Percentiles rank a stretch among this genome's conserved stretches.
phyloP scores from a whole-genome alignment of 331 rosid species.

The Saraca asoca region DNA sequence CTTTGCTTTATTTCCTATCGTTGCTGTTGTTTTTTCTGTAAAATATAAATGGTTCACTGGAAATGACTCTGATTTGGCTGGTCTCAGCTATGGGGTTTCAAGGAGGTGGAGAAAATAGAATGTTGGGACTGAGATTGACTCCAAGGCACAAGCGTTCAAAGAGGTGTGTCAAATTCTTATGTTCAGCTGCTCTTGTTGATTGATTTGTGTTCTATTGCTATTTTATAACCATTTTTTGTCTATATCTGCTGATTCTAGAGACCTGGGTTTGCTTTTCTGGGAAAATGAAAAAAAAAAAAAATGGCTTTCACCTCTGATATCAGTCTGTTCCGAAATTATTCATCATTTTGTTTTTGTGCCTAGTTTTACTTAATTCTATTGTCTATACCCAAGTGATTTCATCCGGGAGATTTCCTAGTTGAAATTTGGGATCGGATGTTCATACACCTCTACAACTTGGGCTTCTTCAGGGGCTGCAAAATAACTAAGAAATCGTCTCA shows the following conservation, averaged over 20 bases:
- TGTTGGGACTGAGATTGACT: slow-evolving; percentile 58
- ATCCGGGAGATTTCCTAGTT: no score
- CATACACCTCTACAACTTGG: no score
- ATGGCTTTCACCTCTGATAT: slow-evolving; percentile 40
- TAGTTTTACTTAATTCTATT: neutral
- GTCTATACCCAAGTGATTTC: neutral
- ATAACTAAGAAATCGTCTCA: no score
- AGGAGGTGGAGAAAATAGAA: slow-evolving; percentile 44
- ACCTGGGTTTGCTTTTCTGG: slow-evolving; percentile 20
- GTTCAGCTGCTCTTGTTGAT: slow-evolving; percentile 29
- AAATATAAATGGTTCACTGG: slow-evolving; percentile 27
- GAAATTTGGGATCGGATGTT: no score
- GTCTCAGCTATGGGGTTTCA: slow-evolving; percentile 63
- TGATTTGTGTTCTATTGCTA: slow-evolving; percentile 26
- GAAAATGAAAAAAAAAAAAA: slow-evolving; percentile 38
- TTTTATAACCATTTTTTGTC: slow-evolving; percentile 22
- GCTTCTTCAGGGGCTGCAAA: no score
- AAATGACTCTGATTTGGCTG: slow-evolving; percentile 35
- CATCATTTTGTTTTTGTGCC: slow-evolving; percentile 8
- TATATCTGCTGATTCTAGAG: slow-evolving; percentile 26
- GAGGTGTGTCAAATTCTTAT: slow-evolving; percentile 53
- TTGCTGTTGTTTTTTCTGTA: slow-evolving; percentile 17
- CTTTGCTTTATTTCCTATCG: slow-evolving; percentile 22
- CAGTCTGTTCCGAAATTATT: slow-evolving; percentile 17
- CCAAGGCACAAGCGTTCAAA: slow-evolving; percentile 74